Conservation (phyloP, 495 filamentous ascomycete genomes). For the Penicillium atrosanguineum region DNA sequence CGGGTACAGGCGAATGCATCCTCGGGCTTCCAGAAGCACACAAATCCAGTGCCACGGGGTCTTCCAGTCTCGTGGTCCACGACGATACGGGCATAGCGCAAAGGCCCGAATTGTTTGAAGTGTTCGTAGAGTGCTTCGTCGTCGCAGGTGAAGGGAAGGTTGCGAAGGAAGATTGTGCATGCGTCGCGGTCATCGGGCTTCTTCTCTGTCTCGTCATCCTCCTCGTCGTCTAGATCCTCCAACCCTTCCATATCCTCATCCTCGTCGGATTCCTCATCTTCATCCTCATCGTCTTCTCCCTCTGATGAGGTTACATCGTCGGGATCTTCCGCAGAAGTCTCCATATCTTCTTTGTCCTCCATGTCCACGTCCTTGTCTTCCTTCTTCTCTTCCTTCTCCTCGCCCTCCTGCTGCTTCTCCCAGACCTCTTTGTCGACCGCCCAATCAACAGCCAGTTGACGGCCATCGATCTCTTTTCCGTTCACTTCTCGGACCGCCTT, state of each 20-base stretch:
- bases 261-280: conserved; percentile 30
- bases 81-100: conserved; percentile 88
- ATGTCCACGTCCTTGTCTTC: conserved; percentile 33
- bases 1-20: conserved; percentile 72
- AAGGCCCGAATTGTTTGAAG: conserved; percentile 76
- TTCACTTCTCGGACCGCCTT: conserved; percentile 82
- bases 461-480: conserved; percentile 84
- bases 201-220: conserved; percentile 43
- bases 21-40: conserved; percentile 78
- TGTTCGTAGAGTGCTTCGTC: conserved; percentile 79
- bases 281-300: conserved; percentile 29
- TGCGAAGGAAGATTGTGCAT: conserved; percentile 87
- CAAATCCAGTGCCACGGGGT: conserved; percentile 90
- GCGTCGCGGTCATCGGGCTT: conserved; percentile 53
- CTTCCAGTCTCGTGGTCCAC: conserved; percentile 78
- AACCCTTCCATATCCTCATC: conserved; percentile 11
- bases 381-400: conserved; percentile 30
- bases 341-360: conserved; percentile 41
- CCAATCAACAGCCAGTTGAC: conserved; percentile 90
- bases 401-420: conserved; percentile 57
- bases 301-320: conserved; percentile 25
- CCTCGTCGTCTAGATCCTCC: conserved; percentile 27
- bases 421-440: conserved; percentile 88
- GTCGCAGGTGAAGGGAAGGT: conserved; percentile 81
- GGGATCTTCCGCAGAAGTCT: conserved; percentile 24